Conservation (phyloP, 2,329 filamentous ascomycete species). For the Sodiomyces alkalinus region DNA sequence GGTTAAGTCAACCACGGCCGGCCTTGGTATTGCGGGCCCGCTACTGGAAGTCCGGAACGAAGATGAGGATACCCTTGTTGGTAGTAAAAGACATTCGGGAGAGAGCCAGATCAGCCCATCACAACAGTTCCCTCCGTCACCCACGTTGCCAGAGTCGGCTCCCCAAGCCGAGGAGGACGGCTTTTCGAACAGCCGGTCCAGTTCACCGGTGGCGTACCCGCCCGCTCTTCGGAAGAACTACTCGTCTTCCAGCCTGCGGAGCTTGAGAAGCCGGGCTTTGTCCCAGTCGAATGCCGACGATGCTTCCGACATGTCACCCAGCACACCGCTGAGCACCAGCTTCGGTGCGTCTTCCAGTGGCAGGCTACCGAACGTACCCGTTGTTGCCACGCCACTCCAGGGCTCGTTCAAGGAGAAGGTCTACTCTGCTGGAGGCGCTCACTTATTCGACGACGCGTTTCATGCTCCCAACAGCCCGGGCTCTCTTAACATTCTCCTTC, state of each 20-base stretch:
- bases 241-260: conserved; percentile 55
- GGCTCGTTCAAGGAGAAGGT: conserved; percentile 44
- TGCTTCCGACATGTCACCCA: conserved; percentile 51
- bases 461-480: conserved; percentile 51
- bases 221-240: conserved; percentile 48
- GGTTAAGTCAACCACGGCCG: too few species aligned
- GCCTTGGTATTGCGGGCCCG: not conserved
- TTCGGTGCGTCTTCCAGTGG: conserved; percentile 24
- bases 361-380: conserved; percentile 40
- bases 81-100: not conserved
- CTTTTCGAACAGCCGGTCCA: conserved; percentile 25
- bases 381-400: conserved; percentile 52
- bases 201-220: conserved; percentile 35
- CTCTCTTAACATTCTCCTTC: conserved; percentile 45
- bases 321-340: conserved; percentile 57
- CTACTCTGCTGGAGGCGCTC: conserved; percentile 50
- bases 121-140: conserved; percentile 7
- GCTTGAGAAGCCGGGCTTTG: conserved; percentile 59
- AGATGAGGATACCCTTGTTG: not conserved
- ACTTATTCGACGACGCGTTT: conserved; percentile 74
- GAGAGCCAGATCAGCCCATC: conserved; percentile 6
- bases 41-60: too few species aligned
- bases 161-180: conserved; percentile 21
- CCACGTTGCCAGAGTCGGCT: conserved; percentile 14
- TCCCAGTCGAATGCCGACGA: conserved; percentile 49